Evolutionary conservation across 2,329 filamentous ascomycete species (phyloP), one percentile per base, ranked within the genome.

Genomic region (Aspergillus fumigatus): DNA sequence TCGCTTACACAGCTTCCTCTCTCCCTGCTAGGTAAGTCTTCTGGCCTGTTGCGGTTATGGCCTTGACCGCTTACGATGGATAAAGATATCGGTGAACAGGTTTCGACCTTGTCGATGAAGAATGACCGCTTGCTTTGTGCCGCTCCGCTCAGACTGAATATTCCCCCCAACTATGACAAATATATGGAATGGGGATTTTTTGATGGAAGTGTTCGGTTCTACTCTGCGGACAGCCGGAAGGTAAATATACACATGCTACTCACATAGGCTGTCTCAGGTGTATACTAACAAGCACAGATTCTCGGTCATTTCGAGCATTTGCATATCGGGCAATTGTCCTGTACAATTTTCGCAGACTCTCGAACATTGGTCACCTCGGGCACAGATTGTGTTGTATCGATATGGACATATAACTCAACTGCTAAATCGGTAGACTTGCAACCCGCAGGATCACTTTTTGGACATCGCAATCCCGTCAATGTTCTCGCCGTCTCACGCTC

Each of bases 131-230:
- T 97, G 4, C 80, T 97, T 3, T 95, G 89, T 66, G 88, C 91
- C 3, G 89, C 90, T 17, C 86, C 92, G 0, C 91, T 96, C 73
- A 84, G 91, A 21, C 80, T 97, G 45, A 94, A 97, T 67, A 86
- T 97, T 11, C 89, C 92, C 0, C 92, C 93, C 0, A 77, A 79
- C 51, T 96, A 91, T 68, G 92, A 97, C 74, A 92, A 92, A 65
- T 96, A 91, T 67, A 83, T 97, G 63, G 92, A 97, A 75, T 97
- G 93, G 93, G 93, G 93, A 1, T 97, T 95, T 66, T 89, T 90
- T 0, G 94, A 99, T 72, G 90, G 90, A 65, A 95, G 90, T 63
- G 84, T 99, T 27, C 88, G 94, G 3, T 97, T 99, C 79, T 96
- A 90, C 75, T 85, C 88, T 54, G 86, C 88, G 50, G 91, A 96